A percentile compares a stretch with the other conserved stretches of the same genome.
phyloP scores from a whole-genome alignment of 2,329 filamentous ascomycete species.

The Xylaria sp. region DNA sequence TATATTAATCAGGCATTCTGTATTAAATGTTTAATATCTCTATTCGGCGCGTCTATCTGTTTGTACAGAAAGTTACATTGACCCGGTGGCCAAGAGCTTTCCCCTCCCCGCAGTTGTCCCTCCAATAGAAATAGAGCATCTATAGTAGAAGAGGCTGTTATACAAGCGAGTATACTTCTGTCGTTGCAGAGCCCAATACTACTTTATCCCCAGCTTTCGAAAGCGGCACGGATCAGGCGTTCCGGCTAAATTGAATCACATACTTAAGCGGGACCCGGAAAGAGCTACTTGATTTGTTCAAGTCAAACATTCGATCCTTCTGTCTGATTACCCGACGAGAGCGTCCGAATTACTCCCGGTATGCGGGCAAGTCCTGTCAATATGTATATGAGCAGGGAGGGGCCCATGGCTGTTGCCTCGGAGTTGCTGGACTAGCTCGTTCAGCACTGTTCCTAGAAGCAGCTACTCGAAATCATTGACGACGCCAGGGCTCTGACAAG shows the following conservation, averaged over 20 bases:
- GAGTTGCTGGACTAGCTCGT: conserved; percentile 26
- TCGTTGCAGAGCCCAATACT: conserved; percentile 21
- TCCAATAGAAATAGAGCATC: conserved; percentile 21
- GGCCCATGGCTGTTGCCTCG: conserved; percentile 26
- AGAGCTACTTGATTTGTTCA: conserved; percentile 39
- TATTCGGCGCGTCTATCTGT: conserved; percentile 4
- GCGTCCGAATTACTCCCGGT: conserved; percentile 42
- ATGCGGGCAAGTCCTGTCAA: neutral
- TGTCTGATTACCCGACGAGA: conserved; percentile 46
- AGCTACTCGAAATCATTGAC: neutral
- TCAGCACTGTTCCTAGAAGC: conserved; percentile 12
- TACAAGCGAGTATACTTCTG: neutral
- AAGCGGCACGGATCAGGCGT: conserved; percentile 40
- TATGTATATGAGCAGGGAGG: conserved; percentile 39
- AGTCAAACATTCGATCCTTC: conserved; percentile 37
- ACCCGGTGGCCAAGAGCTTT: neutral
- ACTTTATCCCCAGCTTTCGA: conserved; percentile 32
- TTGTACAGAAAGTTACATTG: conserved; percentile 17
- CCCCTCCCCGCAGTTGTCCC: conserved; percentile 20
- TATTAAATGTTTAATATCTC: neutral
- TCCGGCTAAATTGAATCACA: conserved; percentile 47
- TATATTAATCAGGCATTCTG: neutral
- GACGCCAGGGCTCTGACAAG: conserved; percentile 33
- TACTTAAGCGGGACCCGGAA: conserved; percentile 37
- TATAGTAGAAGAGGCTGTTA: neutral